These are phyloP conservation scores for Mortierella sp. DNA, from an alignment of 371 early-diverging fungal species.

Conservation along the genomic window DNA sequence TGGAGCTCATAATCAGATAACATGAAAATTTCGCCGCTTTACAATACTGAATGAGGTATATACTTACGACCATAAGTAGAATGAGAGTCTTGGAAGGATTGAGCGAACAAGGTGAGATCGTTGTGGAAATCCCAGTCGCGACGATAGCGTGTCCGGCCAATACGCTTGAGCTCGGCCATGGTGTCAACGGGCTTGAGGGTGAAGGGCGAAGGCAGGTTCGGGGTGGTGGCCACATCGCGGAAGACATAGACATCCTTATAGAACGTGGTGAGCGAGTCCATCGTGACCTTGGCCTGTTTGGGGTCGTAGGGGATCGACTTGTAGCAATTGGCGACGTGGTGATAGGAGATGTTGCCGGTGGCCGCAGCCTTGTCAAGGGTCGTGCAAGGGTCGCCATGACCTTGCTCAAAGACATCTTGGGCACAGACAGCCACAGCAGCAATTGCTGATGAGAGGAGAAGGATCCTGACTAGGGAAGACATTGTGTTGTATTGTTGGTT, in stretches of 20 bases:
- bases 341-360: constrained; percentile 6
- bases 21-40: background rate
- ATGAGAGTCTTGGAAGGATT: constrained; percentile 22
- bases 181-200: constrained; percentile 20
- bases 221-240: constrained; percentile 25
- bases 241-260: constrained; percentile 29
- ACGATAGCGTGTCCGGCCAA: constrained; percentile 9
- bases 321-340: constrained; percentile 23
- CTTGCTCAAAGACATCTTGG: no score
- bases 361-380: constrained; percentile 8
- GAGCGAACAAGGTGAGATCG: background rate
- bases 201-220: constrained; percentile 18
- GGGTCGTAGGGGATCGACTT: constrained; percentile 16
- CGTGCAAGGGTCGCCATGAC: constrained; percentile 12
- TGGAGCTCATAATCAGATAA: no score
- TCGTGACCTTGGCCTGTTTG: constrained; percentile 1
- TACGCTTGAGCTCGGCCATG: constrained; percentile 5
- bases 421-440: no score
- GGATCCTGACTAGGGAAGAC: no score
- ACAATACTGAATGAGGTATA: background rate
- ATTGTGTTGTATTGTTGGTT: no score
- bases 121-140: constrained; percentile 29
- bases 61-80: constrained; percentile 21
- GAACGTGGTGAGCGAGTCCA: constrained; percentile 5
- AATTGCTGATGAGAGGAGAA: no score